Evolutionary conservation across 352 stramenopile species (phyloP), one percentile per base, ranked within the genome.

Genomic region (Phytopythium aichiense): DNA sequence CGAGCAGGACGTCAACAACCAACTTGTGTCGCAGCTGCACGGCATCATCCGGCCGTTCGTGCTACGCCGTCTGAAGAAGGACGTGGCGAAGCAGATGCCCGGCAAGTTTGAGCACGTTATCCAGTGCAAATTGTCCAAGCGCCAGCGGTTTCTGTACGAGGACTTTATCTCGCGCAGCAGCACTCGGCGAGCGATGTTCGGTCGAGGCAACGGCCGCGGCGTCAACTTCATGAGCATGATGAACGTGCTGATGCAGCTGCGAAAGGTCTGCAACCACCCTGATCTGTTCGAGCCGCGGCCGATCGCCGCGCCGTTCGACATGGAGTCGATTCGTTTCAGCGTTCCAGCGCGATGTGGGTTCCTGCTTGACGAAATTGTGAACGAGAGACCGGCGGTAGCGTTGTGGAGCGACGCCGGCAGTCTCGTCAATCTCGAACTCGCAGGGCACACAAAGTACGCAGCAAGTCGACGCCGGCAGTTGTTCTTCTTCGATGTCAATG

Each of bases 201-300:
- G 92, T 12, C 65, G 64, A 28, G 82, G 84, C 11, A 89, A 91
- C 42, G 96, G 96, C 23, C 96, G 94, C 7, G 69, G 79, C 2
- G 81, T 68, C 22, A 92, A 92, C 45, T 91, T 94, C 64, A 98
- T 99, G 92, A 97, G 95, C 67, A 99, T 99, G 96, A 99, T 99
- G 97, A 99, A 98, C 63, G 95, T 99, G 16, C 79, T 99, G 9
- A 99, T 99, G 97, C 96, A 99, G 69, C 79, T 99, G 13, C 85
- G 97, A 37, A 99, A 99, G 71, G 88, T 97, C 16, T 97, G 91
- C 73, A 99, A 99, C 66, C 97, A 99, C 66, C 97, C 97, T n/a
- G 97, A 99, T 74, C 78, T 99, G 40, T 99, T 99, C 74, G 97
- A 99, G 33, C 79, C 79, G 1, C 79, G 98, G n/a, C 94, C 96